Percentiles rank a stretch among this genome's conserved stretches.
Evolutionary conservation across 2,329 filamentous ascomycete species (phyloP).

Genomic region (Ophiostoma piceae): DNA sequence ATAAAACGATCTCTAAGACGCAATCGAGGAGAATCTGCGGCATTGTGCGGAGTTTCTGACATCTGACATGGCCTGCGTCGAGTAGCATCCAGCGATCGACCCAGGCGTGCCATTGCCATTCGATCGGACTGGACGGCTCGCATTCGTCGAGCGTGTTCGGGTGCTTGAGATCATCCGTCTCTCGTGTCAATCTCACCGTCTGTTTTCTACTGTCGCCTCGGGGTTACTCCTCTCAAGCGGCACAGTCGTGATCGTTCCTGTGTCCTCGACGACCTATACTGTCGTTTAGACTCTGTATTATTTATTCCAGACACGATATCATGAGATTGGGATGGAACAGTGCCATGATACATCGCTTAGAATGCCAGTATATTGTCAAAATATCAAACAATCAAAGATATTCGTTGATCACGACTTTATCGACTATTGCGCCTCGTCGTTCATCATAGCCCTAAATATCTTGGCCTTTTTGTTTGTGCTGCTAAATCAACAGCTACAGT

Average conservation of each 20-base stretch:
- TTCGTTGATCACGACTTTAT: background rate
- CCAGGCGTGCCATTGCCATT: background rate
- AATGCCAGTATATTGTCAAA: background rate
- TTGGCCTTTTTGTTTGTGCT: background rate
- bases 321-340: background rate
- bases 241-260: background rate
- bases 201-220: background rate
- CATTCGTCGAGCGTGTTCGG: background rate
- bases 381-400: rapidly evolving
- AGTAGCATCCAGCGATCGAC: background rate
- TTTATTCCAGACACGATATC: background rate
- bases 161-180: background rate
- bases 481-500: background rate
- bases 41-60: background rate
- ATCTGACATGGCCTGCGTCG: background rate
- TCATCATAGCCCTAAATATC: background rate
- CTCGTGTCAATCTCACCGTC: no score
- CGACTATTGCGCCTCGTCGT: background rate
- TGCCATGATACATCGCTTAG: background rate
- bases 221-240: background rate
- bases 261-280: background rate
- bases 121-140: background rate
- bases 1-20: background rate
- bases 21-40: background rate
- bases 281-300: background rate